A percentile compares a stretch with the other conserved stretches of the same genome.
Evolutionary conservation across 805 yeast species (phyloP).

Genomic region (Huiozyma sinensis): DNA sequence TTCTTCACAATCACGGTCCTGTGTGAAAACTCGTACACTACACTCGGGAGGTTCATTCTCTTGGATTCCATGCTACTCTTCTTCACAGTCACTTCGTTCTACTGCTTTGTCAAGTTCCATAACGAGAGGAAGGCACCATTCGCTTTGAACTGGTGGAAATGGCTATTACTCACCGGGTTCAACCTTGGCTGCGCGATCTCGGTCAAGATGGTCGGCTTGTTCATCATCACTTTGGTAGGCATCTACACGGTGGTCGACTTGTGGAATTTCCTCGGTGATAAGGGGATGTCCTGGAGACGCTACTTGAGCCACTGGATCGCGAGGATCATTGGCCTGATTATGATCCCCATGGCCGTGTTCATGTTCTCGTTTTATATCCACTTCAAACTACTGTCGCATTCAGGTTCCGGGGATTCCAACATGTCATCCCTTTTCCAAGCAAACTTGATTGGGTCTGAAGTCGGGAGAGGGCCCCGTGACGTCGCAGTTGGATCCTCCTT

Average conservation of each 20-base stretch:
- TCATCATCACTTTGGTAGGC: constrained; percentile 81
- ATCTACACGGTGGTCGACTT: constrained; percentile 79
- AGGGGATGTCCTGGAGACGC: constrained; percentile 36
- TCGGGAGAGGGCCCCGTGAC: constrained; percentile 61
- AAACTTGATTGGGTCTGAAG: constrained; percentile 53
- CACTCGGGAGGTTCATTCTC: constrained; percentile 62
- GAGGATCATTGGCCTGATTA: constrained; percentile 50
- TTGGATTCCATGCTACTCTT: constrained; percentile 68
- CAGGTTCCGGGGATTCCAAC: constrained; percentile 74
- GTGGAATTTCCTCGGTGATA: constrained; percentile 76
- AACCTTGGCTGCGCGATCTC: constrained; percentile 84
- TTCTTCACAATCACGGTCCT: constrained; percentile 52
- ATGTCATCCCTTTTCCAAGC: constrained; percentile 81
- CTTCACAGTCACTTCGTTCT: constrained; percentile 63
- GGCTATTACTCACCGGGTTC: constrained; percentile 78
- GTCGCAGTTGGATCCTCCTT: constrained; percentile 48
- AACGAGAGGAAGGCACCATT: constrained; percentile 40
- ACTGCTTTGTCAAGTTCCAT: constrained; percentile 48
- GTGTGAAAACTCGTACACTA: constrained; percentile 58
- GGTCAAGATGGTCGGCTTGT: constrained; percentile 94
- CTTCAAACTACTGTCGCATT: constrained; percentile 57
- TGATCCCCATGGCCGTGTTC: constrained; percentile 54
- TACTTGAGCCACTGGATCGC: constrained; percentile 59
- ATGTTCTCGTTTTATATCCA: constrained; percentile 62
- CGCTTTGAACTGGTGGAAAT: constrained; percentile 84